Evolutionary conservation across 2,329 filamentous ascomycete species (phyloP).

Genomic region (Didymella glomerata): DNA sequence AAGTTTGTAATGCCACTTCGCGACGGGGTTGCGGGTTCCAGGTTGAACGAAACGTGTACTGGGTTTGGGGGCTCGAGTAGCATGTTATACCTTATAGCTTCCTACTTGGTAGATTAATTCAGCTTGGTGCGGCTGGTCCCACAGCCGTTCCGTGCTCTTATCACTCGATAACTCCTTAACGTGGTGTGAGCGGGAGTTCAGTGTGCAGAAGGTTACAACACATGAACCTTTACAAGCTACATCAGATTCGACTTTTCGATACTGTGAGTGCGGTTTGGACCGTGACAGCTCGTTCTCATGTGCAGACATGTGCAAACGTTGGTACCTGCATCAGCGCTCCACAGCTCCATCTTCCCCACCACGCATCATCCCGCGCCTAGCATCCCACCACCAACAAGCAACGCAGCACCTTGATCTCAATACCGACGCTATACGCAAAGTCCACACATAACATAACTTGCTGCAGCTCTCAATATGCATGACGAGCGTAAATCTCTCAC

Average conservation of each 20-base stretch:
- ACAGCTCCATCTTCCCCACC: constrained; percentile 21
- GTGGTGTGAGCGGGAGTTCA: not conserved
- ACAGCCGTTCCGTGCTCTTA: constrained; percentile 11
- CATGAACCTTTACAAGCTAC: not conserved
- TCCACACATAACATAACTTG: not conserved
- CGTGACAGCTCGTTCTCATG: constrained; percentile 5
- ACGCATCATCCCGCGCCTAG: constrained; percentile 18
- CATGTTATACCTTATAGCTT: constrained; percentile 21
- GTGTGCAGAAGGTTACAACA: not conserved
- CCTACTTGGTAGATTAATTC: constrained; percentile 24
- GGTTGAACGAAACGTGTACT: constrained; percentile 20
- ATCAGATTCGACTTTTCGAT: not conserved
- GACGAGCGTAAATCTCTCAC: constrained; percentile 12
- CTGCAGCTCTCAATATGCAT: constrained; percentile 10
- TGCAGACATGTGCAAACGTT: constrained; percentile 10
- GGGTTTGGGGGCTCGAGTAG: constrained; percentile 21
- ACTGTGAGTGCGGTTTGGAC: no score
- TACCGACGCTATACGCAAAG: not conserved
- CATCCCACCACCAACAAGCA: constrained; percentile 8
- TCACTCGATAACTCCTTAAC: not conserved
- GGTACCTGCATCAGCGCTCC: constrained; percentile 28
- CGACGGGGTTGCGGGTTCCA: constrained; percentile 33
- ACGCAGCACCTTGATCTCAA: not conserved
- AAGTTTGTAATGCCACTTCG: constrained; percentile 54
- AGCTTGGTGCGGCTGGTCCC: constrained; percentile 16